Evolutionary conservation across 2,329 filamentous ascomycete genomes (phyloP).

Genomic region (Microdochium trichocladiopsis): DNA sequence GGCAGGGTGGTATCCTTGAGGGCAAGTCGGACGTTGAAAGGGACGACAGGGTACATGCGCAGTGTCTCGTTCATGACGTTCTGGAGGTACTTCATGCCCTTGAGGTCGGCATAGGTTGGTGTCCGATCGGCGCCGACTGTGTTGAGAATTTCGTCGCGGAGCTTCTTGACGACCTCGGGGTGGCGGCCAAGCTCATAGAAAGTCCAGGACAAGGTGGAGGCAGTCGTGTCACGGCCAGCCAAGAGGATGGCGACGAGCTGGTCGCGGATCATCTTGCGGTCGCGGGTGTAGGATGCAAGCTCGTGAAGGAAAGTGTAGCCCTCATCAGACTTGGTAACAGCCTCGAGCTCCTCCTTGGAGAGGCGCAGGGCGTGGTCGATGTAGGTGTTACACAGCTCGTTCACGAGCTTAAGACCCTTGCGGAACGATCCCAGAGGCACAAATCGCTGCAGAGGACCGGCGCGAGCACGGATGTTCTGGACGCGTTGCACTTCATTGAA

Average conservation of each 20-base stretch:
- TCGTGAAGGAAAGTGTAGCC: conserved; percentile 83
- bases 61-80: conserved; percentile 70
- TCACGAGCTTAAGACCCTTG: conserved; percentile 57
- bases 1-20: conserved; percentile 70
- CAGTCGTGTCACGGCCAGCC: conserved; percentile 83
- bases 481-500: conserved; percentile 74
- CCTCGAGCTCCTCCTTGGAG: conserved; percentile 62
- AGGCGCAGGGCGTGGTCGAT: conserved; percentile 69
- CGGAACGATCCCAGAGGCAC: conserved; percentile 62
- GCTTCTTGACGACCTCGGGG: conserved; percentile 57
- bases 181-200: conserved; percentile 75
- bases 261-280: conserved; percentile 67
- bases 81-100: conserved; percentile 78
- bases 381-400: conserved; percentile 70
- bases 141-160: conserved; percentile 66
- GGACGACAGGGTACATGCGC: conserved; percentile 70
- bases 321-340: conserved; percentile 63
- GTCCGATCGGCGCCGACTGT: conserved; percentile 55
- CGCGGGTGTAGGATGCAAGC: conserved; percentile 71
- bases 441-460: conserved; percentile 54
- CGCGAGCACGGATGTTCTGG: conserved; percentile 59
- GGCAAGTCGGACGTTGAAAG: conserved; percentile 70
- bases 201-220: conserved; percentile 70
- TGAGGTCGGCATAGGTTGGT: conserved; percentile 74
- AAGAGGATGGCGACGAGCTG: conserved; percentile 78